These are phyloP conservation scores for Aspergillus puulaauensis DNA, from an alignment of 2,329 filamentous ascomycete genomes.

Conservation along the genomic window DNA sequence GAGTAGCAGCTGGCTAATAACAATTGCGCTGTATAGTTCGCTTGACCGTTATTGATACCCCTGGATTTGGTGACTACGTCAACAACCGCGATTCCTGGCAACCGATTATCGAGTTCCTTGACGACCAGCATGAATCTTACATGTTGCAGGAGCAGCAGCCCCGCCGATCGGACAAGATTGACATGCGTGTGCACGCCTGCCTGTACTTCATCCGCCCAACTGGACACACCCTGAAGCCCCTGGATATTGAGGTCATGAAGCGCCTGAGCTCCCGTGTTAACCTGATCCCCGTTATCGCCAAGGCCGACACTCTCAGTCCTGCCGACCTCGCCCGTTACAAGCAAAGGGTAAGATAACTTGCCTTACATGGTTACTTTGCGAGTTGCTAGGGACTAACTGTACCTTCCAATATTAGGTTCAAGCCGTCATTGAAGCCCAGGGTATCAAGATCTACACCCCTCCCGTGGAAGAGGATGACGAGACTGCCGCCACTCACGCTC, in stretches of 20 bases:
- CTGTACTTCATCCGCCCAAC: conserved; percentile 99
- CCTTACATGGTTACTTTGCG: neutral
- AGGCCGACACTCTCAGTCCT: conserved; percentile 96
- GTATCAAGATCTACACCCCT: conserved; percentile 99
- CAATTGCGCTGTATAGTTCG: conserved; percentile 64
- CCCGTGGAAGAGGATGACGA: conserved; percentile 98
- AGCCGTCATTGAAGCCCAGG: conserved; percentile 94
- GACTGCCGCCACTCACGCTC: conserved; percentile 89
- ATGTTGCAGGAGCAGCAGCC: conserved; percentile 99
- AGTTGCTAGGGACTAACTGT: neutral
- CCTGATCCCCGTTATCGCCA: conserved; percentile 96
- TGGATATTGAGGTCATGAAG: conserved; percentile 99
- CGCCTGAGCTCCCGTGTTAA: conserved; percentile 96
- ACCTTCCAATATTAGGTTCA: conserved; percentile 64
- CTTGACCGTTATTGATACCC: conserved; percentile 97
- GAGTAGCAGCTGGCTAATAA: conserved; percentile 20
- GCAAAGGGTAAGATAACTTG: conserved; percentile 67
- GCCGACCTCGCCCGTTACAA: conserved; percentile 92
- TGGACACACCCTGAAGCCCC: conserved; percentile 95
- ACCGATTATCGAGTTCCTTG: conserved; percentile 99
- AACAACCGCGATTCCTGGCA: conserved; percentile 99
- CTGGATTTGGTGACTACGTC: conserved; percentile 98
- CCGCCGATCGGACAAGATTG: conserved; percentile 96
- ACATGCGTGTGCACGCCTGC: conserved; percentile 96
- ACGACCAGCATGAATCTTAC: conserved; percentile 99